A percentile compares a stretch with the other conserved stretches of the same genome.
These are phyloP conservation scores for Avena insularis DNA, from an alignment of 176 grass and related monocot genomes.

Conservation along the genomic window DNA sequence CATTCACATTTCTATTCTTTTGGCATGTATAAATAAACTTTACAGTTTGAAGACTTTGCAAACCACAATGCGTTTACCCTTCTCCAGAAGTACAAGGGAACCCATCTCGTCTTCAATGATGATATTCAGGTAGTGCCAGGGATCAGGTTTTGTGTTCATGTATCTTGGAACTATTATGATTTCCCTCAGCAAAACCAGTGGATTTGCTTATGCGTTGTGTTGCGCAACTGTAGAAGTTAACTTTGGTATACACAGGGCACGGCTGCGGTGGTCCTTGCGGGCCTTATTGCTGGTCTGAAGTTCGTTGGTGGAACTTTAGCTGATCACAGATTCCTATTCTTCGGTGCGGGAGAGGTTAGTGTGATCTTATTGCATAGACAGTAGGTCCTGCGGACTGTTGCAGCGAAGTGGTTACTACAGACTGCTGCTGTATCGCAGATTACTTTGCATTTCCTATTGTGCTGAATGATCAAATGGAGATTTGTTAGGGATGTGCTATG, in stretches of 20 bases:
- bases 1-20: not conserved
- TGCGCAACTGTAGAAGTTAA: not conserved
- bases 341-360: conserved; percentile 91
- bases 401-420: not conserved
- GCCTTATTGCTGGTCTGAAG: conserved; percentile 74
- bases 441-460: not conserved
- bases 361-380: not conserved
- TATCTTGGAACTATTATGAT: conserved; percentile 4
- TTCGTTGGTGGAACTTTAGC: conserved; percentile 70
- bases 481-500: not conserved
- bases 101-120: conserved; percentile 97
- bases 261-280: conserved; percentile 82
- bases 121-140: conserved; percentile 81
- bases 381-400: not conserved
- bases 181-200: not conserved
- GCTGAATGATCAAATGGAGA: conserved; percentile 4
- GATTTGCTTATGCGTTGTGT: conserved; percentile 21
- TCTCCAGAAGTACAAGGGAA: conserved; percentile 79
- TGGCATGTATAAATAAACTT: not conserved
- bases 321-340: conserved; percentile 87
- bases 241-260: conserved; percentile 65
- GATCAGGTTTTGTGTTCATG: not conserved
- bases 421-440: not conserved
- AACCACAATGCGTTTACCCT: conserved; percentile 94
- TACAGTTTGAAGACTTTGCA: conserved; percentile 91